A percentile compares a stretch with the other conserved stretches of the same genome.
These are phyloP conservation scores for Dendrobium nobile DNA, from an alignment of 106 monocot genomes.

Conservation along the genomic window DNA sequence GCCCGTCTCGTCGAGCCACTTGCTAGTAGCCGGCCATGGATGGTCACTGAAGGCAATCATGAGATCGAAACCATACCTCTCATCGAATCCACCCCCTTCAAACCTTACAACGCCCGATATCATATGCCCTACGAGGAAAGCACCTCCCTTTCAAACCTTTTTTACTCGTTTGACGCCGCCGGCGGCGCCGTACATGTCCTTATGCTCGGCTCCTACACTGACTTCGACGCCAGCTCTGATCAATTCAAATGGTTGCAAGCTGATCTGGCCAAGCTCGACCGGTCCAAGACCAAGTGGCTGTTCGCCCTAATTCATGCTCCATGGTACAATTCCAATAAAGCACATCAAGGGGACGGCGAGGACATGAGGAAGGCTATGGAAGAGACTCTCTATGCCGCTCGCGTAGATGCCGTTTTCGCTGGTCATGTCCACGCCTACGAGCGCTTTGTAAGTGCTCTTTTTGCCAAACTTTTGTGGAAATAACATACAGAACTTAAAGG, in stretches of 20 bases:
- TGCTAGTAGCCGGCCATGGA: conserved; percentile 50
- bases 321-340: conserved; percentile 73
- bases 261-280: conserved; percentile 41
- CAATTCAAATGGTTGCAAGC: conserved; percentile 39
- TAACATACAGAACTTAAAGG: too few relatives aligned
- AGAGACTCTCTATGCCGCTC: conserved; percentile 26
- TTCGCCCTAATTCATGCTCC: conserved; percentile 73
- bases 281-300: conserved; percentile 49
- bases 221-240: conserved; percentile 34
- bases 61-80: conserved; percentile 49
- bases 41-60: conserved; percentile 62
- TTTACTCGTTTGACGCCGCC: conserved; percentile 51
- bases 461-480: too few relatives aligned
- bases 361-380: conserved; percentile 44
- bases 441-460: conserved; percentile 28
- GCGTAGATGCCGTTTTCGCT: conserved; percentile 48
- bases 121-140: conserved; percentile 42
- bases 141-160: conserved; percentile 44
- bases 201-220: conserved; percentile 58
- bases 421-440: conserved; percentile 70
- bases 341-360: conserved; percentile 52
- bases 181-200: conserved; percentile 37
- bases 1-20: conserved; percentile 51
- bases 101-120: conserved; percentile 53
- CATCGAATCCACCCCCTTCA: conserved; percentile 21